Evolutionary conservation across 768 basidiomycete genomes (phyloP).

Genomic region (Leccinum variicolor): DNA sequence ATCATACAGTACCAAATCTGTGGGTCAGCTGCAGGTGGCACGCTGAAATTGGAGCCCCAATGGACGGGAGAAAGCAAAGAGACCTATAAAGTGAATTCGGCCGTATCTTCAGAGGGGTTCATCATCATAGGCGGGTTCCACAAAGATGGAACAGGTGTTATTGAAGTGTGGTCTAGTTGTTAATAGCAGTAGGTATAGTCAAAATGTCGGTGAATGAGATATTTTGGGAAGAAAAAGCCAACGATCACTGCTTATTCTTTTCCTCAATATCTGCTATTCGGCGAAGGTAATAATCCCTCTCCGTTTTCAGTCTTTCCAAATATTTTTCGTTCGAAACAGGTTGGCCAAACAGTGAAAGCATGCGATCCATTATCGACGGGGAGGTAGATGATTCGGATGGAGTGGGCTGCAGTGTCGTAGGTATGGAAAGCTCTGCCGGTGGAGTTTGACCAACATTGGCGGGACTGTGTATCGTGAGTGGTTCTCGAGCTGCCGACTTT

Average conservation of each 20-base stretch:
- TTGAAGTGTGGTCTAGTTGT: slow-evolving; percentile 53
- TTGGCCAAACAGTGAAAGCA: slow-evolving; percentile 33
- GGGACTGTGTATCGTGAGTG: neutral
- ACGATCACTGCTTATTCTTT: slow-evolving; percentile 33
- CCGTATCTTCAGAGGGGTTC: slow-evolving; percentile 45
- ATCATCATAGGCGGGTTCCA: slow-evolving; percentile 63
- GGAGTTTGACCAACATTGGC: neutral
- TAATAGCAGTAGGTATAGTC: slow-evolving; percentile 5
- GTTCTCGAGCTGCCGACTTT: slow-evolving; percentile 4
- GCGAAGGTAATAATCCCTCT: slow-evolving; percentile 51
- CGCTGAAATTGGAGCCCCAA: slow-evolving; percentile 38
- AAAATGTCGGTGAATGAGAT: neutral
- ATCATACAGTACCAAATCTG: slow-evolving; percentile 48
- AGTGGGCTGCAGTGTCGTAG: slow-evolving; percentile 16
- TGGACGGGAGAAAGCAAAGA: slow-evolving; percentile 45
- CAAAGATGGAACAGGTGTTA: slow-evolving; percentile 53
- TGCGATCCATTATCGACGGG: slow-evolving; percentile 33
- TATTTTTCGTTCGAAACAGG: slow-evolving; percentile 74
- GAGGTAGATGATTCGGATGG: neutral
- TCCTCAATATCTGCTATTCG: slow-evolving; percentile 52
- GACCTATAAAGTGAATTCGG: slow-evolving; percentile 63
- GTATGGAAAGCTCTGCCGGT: neutral
- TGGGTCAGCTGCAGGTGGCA: slow-evolving; percentile 35
- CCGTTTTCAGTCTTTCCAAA: slow-evolving; percentile 51
- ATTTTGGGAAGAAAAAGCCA: neutral